phyloP scores from a whole-genome alignment of 1,139 yeast genomes.

The Pichia sp. region DNA sequence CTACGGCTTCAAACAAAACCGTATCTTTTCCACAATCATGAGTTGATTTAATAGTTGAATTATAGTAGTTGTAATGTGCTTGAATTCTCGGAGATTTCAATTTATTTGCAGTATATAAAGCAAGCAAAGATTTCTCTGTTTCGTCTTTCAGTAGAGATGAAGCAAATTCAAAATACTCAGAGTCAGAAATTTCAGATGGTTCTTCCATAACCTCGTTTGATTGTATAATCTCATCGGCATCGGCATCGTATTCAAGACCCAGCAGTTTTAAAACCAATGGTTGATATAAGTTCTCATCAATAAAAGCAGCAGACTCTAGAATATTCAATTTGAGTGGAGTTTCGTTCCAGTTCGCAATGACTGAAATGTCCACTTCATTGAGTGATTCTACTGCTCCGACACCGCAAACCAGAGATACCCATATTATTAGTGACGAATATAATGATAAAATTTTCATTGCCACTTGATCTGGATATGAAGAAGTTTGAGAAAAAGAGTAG shows the following conservation, averaged over 20 bases:
- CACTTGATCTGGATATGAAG: no score
- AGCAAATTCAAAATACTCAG: conserved; percentile 32
- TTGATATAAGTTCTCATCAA: conserved; percentile 35
- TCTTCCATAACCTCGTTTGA: conserved; percentile 21
- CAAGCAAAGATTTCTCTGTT: conserved; percentile 31
- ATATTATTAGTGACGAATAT: no score
- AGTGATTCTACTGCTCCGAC: conserved; percentile 1
- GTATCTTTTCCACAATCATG: conserved; percentile 16
- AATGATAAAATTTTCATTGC: no score
- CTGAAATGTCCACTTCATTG: conserved; percentile 17
- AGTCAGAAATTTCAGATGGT: conserved; percentile 27
- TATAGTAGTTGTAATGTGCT: conserved; percentile 52
- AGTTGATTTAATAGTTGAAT: conserved; percentile 17
- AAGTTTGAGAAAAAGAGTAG: not conserved
- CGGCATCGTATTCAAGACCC: conserved; percentile 22
- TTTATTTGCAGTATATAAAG: conserved; percentile 45
- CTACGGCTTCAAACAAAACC: conserved; percentile 13
- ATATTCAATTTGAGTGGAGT: conserved; percentile 25
- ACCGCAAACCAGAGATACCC: not conserved
- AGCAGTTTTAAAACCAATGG: conserved; percentile 36
- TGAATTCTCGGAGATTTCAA: conserved; percentile 53
- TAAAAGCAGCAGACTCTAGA: conserved; percentile 17
- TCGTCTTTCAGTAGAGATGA: conserved; percentile 23
- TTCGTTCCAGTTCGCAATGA: conserved; percentile 23
- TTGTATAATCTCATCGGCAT: conserved; percentile 19